These are phyloP conservation scores for Globisporangium okanoganense DNA, from an alignment of 352 stramenopile species.

Conservation along the genomic window DNA sequence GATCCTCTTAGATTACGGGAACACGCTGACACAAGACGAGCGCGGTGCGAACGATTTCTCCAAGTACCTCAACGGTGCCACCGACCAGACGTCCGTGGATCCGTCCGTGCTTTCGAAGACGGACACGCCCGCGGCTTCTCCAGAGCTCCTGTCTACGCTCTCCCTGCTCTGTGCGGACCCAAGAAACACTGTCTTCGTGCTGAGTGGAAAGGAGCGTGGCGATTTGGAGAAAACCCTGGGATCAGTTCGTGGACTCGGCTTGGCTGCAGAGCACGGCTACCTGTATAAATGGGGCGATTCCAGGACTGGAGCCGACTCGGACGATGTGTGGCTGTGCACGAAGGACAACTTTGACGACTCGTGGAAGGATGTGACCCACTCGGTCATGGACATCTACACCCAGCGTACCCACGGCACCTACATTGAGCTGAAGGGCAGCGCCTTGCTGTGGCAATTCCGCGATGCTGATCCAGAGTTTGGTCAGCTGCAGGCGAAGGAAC, in stretches of 20 bases:
- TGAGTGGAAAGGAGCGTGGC: conserved; percentile 95
- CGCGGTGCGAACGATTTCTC: conserved; percentile 62
- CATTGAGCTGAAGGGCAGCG: conserved; percentile 98
- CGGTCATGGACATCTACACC: conserved; percentile 99
- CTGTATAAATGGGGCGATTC: conserved; percentile 94
- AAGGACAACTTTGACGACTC: conserved; percentile 92
- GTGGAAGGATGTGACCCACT: conserved; percentile 96
- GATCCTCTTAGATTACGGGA: conserved; percentile 98
- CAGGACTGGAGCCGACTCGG: conserved; percentile 26
- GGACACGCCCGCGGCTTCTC: conserved; percentile 44
- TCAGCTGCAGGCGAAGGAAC: conserved; percentile 96
- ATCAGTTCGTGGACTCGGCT: conserved; percentile 92
- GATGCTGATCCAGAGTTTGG: conserved; percentile 99
- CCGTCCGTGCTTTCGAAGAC: conserved; percentile 29
- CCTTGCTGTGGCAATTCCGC: conserved; percentile 98
- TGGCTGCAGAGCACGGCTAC: conserved; percentile 98
- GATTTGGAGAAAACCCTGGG: conserved; percentile 94
- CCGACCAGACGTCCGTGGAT: conserved; percentile 23
- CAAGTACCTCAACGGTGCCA: conserved; percentile 72
- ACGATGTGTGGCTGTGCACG: conserved; percentile 78
- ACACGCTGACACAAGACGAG: conserved; percentile 95
- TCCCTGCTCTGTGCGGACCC: conserved; percentile 92
- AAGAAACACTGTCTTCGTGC: conserved; percentile 98
- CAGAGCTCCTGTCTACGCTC: conserved; percentile 87
- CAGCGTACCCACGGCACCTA: conserved; percentile 98